Percentiles rank a stretch among this genome's conserved stretches.
These are phyloP conservation scores for Hericium rajendrae DNA, from an alignment of 768 basidiomycete species.

Conservation along the genomic window DNA sequence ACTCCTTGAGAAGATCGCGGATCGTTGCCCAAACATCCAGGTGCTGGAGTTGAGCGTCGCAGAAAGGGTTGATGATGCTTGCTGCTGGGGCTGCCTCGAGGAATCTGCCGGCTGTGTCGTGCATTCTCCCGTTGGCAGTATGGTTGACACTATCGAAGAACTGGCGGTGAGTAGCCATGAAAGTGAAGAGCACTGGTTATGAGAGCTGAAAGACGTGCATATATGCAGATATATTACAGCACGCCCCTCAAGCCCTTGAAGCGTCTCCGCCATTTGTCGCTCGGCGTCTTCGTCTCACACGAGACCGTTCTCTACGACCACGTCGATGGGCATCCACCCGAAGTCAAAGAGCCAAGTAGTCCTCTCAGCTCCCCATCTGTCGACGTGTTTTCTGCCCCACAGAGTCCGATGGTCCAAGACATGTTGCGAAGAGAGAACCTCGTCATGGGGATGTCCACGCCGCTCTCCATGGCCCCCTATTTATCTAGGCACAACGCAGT, in stretches of 20 bases:
- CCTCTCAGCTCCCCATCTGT: conserved; percentile 3
- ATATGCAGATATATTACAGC: conserved; percentile 32
- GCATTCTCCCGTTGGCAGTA: conserved; percentile 51
- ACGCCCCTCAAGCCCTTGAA: conserved; percentile 35
- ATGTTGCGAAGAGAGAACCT: not conserved
- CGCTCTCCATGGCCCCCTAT: not conserved
- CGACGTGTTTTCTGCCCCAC: conserved; percentile 8
- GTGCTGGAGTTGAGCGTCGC: conserved; percentile 49
- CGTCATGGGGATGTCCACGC: not conserved
- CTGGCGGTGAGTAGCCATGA: conserved; percentile 40
- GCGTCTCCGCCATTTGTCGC: conserved; percentile 38
- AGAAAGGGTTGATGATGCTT: conserved; percentile 45
- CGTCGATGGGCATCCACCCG: conserved; percentile 26
- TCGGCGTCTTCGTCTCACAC: conserved; percentile 57
- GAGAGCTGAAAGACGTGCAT: not conserved
- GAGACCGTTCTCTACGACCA: conserved; percentile 39
- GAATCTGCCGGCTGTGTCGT: conserved; percentile 42
- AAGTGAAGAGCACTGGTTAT: not conserved
- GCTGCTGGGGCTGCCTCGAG: conserved; percentile 59
- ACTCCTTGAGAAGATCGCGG: conserved; percentile 38
- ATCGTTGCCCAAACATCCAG: conserved; percentile 33
- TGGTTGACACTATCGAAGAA: conserved; percentile 30
- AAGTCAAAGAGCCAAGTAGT: not conserved
- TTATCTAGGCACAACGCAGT: not conserved
- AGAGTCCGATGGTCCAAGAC: conserved; percentile 4